Evolutionary conservation across 257 asterid genomes (phyloP), one percentile per base, ranked within the genome.

Genomic region (Cordia subcordata): DNA sequence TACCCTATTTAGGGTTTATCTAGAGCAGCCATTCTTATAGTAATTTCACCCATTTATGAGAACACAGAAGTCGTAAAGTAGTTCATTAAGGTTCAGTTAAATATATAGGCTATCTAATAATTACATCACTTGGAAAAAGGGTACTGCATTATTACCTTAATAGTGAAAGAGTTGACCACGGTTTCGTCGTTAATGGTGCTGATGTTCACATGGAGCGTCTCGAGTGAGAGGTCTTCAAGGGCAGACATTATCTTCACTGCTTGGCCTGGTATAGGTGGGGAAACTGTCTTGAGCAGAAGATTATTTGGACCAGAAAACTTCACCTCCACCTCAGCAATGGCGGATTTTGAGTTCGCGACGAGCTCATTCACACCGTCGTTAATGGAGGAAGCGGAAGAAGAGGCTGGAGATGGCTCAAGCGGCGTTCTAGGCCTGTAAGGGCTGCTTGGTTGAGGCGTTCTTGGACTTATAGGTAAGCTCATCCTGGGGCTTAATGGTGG

Each of bases 311-410:
- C 95, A 1, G 88, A 77, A 56, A 91, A 91, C 50, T 84, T 91
- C 11, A 91, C 98, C 74, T 85, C 98, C n/a, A 91, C 98, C 2
- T 91, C 92, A 12, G 96, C 96, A 22, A 79, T 22, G 2, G 82
- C 83, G 4, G 98, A 85, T 61, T 79, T 85, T 0, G 96, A 91
- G 22, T 79, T 81, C 0, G 88, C 98, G 23, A 86, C 98, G 2
- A 91, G 95, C 69, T 91, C 96, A 45, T 87, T 88, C 42, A 73
- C 66, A 42, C 75, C 57, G 68, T 75, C 79, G 52, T 82, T 79
- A 15, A 73, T 75, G 22, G 81, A 71, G 14, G 86, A 75, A n/a
- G 81, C 37, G 13, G 87, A 80, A 9, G 82, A 74, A 21, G 87
- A 71, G 0, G 94, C 90, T 20, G 91, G 81, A 17, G 79, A 77